Percentiles rank a stretch among this genome's conserved stretches.
Evolutionary conservation across 2,329 filamentous ascomycete genomes (phyloP).

Genomic region (Claviceps purpurea): DNA sequence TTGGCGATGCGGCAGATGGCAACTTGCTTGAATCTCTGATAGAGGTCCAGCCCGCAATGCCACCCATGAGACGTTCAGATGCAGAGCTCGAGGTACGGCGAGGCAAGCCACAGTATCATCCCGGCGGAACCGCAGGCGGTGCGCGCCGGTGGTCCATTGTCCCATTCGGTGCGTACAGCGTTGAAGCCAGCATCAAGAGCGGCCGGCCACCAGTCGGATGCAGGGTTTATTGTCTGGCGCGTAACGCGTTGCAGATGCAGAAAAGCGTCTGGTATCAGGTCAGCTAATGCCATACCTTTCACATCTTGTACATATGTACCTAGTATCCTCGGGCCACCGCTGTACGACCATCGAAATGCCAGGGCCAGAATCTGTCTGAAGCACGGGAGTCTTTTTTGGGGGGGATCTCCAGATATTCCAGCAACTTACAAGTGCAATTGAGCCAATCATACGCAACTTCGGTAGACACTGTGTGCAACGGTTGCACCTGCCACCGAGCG

Average conservation of each 20-base stretch:
- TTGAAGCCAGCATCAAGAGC: not conserved
- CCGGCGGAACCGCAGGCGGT: not conserved
- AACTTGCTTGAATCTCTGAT: not conserved
- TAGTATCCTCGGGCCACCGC: not conserved
- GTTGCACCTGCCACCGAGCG: no score
- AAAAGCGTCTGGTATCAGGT: not conserved
- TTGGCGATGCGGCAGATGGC: slow-evolving; percentile 1
- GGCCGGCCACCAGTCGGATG: not conserved
- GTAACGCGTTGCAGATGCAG: not conserved
- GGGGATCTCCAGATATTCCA: no score
- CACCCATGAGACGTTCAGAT: not conserved
- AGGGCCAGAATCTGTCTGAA: not conserved
- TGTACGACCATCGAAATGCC: not conserved
- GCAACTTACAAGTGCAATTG: no score
- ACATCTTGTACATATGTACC: not conserved
- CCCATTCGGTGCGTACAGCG: not conserved
- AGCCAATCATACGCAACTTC: no score
- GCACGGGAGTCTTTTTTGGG: not conserved
- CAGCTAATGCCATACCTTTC: not conserved
- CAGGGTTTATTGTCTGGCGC: not conserved
- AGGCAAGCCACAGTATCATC: not conserved
- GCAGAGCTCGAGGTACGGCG: not conserved
- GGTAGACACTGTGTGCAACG: no score
- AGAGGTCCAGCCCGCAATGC: not conserved
- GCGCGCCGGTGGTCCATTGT: not conserved